Base-by-base conservation (phyloP, 179 eudicot species). In the Actinidia chinensis region DNA sequence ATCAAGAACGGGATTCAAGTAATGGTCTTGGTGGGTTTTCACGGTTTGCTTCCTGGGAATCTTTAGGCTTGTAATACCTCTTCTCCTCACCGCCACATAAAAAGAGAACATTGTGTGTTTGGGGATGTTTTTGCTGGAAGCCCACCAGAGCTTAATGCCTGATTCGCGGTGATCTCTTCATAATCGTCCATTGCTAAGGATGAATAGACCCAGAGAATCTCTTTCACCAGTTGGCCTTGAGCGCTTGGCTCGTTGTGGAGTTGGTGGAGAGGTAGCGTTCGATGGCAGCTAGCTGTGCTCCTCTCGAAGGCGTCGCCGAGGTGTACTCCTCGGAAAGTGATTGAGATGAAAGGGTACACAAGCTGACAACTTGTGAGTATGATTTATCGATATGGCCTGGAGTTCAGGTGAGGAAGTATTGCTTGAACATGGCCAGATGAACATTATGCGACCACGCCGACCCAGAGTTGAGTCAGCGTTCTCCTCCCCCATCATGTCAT, bases 281-380 rank as follows among this genome's bases (percentile, higher is more conserved):
- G 6, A 89, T 90, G 1, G 84, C 83, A 3, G 79, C 61, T 89
- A 15, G 84, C 84, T 28, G 88, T 83, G 73, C 86, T 87, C 2
- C 87, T 79, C 46, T 40, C 78, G 28, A 89, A 84, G 22, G 88
- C 79, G 4, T 85, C 82, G 1, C 90, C 86, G 0, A 84, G 72
- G 80, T 65, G 88, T n/a, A n/a, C n/a, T 46, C 89, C 95, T 2
- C 86, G 86, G 73, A 91, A 87, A 28, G 84, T 89, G 51, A 91
- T 86, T 46, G 82, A 71, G 25, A 86, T 80, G 66, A 86, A 86
- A 0, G 95, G 92, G 7, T 87, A 82, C 5, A 89, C 77, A 4
- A 81, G n/a, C n/a, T n/a, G n/a, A n/a, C n/a, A n/a, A n/a, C n/a
- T n/a, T n/a, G n/a, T n/a, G n/a, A n/a, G n/a, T 60, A 63, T 86